These are phyloP conservation scores for Podosphaera leucotricha DNA, from an alignment of 2,329 filamentous ascomycete species.

Conservation along the genomic window DNA sequence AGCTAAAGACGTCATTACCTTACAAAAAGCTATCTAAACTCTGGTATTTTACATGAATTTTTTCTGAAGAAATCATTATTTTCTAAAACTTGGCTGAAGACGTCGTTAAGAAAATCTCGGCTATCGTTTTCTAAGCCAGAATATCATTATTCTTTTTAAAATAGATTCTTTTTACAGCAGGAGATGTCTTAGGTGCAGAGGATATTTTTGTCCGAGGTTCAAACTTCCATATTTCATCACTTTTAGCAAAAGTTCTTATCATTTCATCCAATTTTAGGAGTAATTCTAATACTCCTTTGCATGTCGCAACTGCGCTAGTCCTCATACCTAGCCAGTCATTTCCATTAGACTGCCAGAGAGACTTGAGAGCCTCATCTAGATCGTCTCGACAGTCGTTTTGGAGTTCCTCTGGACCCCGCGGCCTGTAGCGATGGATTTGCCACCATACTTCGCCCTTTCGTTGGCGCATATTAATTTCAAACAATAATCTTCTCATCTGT, in stretches of 20 bases:
- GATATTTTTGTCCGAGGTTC: no score
- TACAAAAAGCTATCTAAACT: no score
- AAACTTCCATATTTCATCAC: neutral
- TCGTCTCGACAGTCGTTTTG: slow-evolving; percentile 7
- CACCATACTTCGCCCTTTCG: slow-evolving; percentile 22
- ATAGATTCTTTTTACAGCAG: no score
- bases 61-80: no score
- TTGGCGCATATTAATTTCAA: slow-evolving; percentile 28
- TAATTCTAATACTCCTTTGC: slow-evolving; percentile 18
- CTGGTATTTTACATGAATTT: no score
- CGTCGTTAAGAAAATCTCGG: no score
- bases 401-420: no score
- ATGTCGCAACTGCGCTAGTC: slow-evolving; percentile 23
- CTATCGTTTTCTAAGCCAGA: no score
- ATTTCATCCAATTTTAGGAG: slow-evolving; percentile 11
- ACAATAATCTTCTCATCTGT: slow-evolving; percentile 19
- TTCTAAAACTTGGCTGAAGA: no score
- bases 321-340: slow-evolving; percentile 24
- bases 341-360: slow-evolving; percentile 23
- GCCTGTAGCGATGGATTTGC: slow-evolving; percentile 10
- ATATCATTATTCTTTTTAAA: no score
- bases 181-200: no score
- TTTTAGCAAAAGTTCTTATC: slow-evolving; percentile 6
- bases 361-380: slow-evolving; percentile 19
- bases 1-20: no score